Evolutionary conservation across 164 flowering plant genomes (phyloP), one percentile per base, ranked within the genome.

Genomic region (Vitis labrusca): DNA sequence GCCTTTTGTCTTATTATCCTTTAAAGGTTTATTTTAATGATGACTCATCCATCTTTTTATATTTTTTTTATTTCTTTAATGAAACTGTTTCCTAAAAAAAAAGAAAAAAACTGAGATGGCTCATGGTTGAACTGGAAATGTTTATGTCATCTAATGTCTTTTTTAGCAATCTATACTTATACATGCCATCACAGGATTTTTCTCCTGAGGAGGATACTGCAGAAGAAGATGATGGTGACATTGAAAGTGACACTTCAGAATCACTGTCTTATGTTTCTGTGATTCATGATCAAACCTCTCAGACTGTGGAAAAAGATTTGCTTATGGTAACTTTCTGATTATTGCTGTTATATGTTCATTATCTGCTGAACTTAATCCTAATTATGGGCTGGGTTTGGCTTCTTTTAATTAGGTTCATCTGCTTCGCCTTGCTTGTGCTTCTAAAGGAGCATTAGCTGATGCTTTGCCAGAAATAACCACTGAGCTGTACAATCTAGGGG

Each of bases 341-440:
- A 51, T 52, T 49, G 59, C 50, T 59, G 65, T 30, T 55, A 37
- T 1, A 10, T 69, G 4, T 23, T 67, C 48, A 49, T 69, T 54
- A 49, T 61, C 49, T 72, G 30, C 23, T 19, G 49, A 50, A 9
- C 61, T 19, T 66, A 17, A 55, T 61, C 10, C 12, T 49, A 17
- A 32, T 65, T 12, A 61, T 55, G 59, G 65, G 16, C 16, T 60
- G 44, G 10, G 8, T 63, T 29, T 52, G 61, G 12, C 27, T 61
- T 23, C 4, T 73, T 54, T 13, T 27, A 13, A 52, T 65, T 72
- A 96, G 99, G 93, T 88, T 74, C 98, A 96, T 85, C 77, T 96
- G 76, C 97, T 96, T 74, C 99, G 88, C 50, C 86, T 96, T 81
- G 97, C 94, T 68, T 96, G 99, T 80, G 81, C 93, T 74, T 80